Base-by-base conservation (phyloP, 495 filamentous ascomycete species). In the Tetracladium setigerum region DNA sequence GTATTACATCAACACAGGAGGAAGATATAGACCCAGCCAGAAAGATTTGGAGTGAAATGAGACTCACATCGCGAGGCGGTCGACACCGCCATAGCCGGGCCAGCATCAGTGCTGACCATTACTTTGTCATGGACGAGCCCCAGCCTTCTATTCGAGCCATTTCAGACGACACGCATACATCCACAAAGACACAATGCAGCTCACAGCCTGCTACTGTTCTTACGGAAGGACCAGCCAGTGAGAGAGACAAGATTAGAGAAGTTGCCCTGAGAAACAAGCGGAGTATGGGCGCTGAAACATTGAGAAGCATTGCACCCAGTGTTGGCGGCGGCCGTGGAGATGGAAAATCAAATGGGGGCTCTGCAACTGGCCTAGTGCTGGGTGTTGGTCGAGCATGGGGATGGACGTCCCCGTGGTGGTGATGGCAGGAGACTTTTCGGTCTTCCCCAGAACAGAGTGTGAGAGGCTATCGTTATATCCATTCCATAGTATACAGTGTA, bases 11-110 rank as follows among this genome's bases (percentile, higher is more conserved):
- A 33, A 24, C 38, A 30, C 6, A 10, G 17, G 22, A 24, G 9
- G 41, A 52, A 27, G 58, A 57, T 18, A 48, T 52, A 0, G 70
- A 72, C 46, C 69, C 68, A 30, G 70, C 70, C 17, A 51, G 66
- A 31, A 68, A 62, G 44, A 72, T 74, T 22, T 72, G 70, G 70
- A 64, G 59, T n/a, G 60, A 68, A 37, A 66, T 74, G 58, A 66
- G 58, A 9, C 42, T 43, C 4, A 47, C 17, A 24, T 57, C 50
- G 3, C 43, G 56, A 15, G 46, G 53, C 24, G 11, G 33, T 24
- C 32, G 44, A 15, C 30, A 19, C 36, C 35, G 31, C 17, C 39
- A 55, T 15, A 12, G 2, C 8, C 40, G 47, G 18, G 61, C 14
- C 47, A 59, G 31, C 52, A 57, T 16, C 57, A 62, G 36, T 59